These are phyloP conservation scores for Onygena corvina DNA, from an alignment of 2,329 filamentous ascomycete genomes.

Conservation along the genomic window DNA sequence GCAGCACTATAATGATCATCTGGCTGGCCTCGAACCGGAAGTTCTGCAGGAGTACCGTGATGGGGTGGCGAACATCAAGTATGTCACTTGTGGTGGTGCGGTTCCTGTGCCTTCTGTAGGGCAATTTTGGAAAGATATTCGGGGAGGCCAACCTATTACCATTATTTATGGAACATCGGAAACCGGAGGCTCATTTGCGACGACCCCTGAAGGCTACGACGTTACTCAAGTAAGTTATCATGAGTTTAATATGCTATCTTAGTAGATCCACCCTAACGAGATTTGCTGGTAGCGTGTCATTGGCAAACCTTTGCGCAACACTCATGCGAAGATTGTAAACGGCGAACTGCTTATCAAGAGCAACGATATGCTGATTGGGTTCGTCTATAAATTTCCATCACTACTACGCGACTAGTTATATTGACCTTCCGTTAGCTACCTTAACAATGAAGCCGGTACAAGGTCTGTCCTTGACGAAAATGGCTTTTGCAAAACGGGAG, in stretches of 20 bases:
- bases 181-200: neutral
- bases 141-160: neutral
- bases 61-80: slow-evolving; percentile 5
- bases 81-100: slow-evolving; percentile 4
- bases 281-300: slow-evolving; percentile 7
- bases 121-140: slow-evolving; percentile 6
- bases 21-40: slow-evolving; percentile 5
- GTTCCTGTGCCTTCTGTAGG: slow-evolving; percentile 3
- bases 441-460: slow-evolving; percentile 10
- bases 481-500: slow-evolving; percentile 18
- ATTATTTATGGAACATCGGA: slow-evolving; percentile 4
- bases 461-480: slow-evolving; percentile 12
- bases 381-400: neutral
- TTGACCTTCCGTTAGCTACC: slow-evolving; percentile 7
- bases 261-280: neutral
- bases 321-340: slow-evolving; percentile 8
- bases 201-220: neutral
- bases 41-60: slow-evolving; percentile 6
- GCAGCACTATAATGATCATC: slow-evolving; percentile 11
- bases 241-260: neutral
- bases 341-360: slow-evolving; percentile 13
- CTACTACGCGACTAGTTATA: neutral
- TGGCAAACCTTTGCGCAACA: slow-evolving; percentile 7
- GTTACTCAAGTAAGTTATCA: slow-evolving; percentile 1
- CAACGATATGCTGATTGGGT: slow-evolving; percentile 7